A percentile compares a stretch with the other conserved stretches of the same genome.
Conservation (phyloP, 352 stramenopile genomes). For the Bremia lactucae region DNA sequence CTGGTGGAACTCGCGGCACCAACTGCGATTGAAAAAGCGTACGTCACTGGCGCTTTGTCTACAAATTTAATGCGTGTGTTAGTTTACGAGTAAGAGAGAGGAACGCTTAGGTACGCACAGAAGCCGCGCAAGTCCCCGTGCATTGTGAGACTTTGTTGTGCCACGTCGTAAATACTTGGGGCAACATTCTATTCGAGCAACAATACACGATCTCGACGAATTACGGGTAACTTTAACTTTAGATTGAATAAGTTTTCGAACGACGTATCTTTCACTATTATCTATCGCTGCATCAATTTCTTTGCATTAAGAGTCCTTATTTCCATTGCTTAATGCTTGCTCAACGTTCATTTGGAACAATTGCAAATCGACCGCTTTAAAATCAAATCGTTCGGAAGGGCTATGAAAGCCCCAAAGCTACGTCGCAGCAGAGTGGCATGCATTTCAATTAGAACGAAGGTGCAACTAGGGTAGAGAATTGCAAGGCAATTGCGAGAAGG, state of each 20-base stretch:
- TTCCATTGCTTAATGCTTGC: no score
- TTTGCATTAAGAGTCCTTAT: no score
- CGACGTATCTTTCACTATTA: constrained; percentile 3
- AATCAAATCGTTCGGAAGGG: constrained; percentile 13
- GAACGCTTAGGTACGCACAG: constrained; percentile 35
- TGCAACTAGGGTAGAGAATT: constrained; percentile 35
- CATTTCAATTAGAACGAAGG: constrained; percentile 3
- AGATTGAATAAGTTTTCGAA: constrained; percentile 9
- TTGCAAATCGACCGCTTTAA: constrained; percentile 13
- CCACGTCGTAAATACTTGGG: constrained; percentile 11
- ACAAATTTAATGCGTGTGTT: not conserved
- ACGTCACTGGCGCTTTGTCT: constrained; percentile 76
- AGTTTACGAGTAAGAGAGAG: constrained; percentile 6
- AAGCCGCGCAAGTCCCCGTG: constrained; percentile 71
- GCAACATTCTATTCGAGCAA: constrained; percentile 1
- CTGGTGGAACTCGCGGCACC: constrained; percentile 55
- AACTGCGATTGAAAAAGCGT: constrained; percentile 57
- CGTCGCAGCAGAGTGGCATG: no score
- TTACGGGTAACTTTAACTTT: constrained; percentile 17
- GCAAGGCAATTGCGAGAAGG: constrained; percentile 36
- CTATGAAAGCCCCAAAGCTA: constrained; percentile 13
- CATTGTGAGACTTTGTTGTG: constrained; percentile 25
- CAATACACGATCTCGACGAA: constrained; percentile 4
- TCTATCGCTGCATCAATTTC: no score
- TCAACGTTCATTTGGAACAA: constrained; percentile 6